phyloP scores from a whole-genome alignment of 345 rosid genomes.

The Reutealis trisperma region DNA sequence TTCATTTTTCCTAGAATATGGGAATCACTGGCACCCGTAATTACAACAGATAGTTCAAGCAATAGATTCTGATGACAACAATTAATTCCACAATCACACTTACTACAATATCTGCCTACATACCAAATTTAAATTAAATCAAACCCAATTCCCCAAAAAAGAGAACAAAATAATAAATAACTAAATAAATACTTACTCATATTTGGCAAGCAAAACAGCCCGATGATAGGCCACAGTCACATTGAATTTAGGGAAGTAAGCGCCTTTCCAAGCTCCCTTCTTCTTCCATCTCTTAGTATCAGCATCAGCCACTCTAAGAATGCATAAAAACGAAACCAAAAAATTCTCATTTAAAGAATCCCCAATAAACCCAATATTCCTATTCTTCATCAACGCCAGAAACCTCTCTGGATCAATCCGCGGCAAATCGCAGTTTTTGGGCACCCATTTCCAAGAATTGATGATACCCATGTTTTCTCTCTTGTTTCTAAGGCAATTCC shows the following conservation, averaged over 20 bases:
- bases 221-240: constrained; percentile 93
- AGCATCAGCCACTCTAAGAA: constrained; percentile 69
- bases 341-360: constrained; percentile 93
- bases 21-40: background rate
- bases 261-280: constrained; percentile 97
- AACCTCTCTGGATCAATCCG: constrained; percentile 59
- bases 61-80: constrained; percentile 5
- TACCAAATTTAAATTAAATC: background rate
- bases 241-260: constrained; percentile 75
- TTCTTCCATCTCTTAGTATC: constrained; percentile 83
- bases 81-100: background rate
- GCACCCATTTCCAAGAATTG: constrained; percentile 92
- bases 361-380: constrained; percentile 81
- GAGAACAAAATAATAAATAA: background rate
- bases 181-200: constrained; percentile 43
- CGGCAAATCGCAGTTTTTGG: constrained; percentile 56
- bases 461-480: constrained; percentile 62
- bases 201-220: constrained; percentile 81
- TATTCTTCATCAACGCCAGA: constrained; percentile 64
- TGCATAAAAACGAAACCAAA: constrained; percentile 73
- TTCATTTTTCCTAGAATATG: background rate
- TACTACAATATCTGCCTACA: background rate
- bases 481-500: constrained; percentile 81
- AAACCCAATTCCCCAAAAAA: background rate
- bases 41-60: background rate